Conservation (phyloP, 1,139 yeast genomes). For the Trichomonascaceae sp. region DNA sequence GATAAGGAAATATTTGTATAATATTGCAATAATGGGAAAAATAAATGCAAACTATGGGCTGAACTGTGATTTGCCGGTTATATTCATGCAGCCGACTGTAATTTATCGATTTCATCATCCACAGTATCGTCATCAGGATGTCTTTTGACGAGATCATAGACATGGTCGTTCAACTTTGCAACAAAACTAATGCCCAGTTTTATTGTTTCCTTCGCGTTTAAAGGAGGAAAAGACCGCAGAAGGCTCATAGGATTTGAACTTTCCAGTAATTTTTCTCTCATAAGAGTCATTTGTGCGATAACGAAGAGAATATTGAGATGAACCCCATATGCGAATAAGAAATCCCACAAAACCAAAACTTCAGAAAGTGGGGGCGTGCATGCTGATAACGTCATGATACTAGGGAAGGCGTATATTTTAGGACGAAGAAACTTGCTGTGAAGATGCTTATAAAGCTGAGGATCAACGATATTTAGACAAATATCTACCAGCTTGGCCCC, state of each 20-base stretch:
- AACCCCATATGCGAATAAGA: conserved; percentile 82
- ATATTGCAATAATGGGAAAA: neutral
- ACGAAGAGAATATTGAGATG: conserved; percentile 82
- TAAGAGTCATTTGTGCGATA: conserved; percentile 74
- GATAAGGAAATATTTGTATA: conserved; percentile 29
- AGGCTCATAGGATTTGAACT: conserved; percentile 68
- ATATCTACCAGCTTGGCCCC: conserved; percentile 57
- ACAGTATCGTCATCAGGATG: conserved; percentile 56
- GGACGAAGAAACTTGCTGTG: conserved; percentile 65
- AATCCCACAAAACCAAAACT: conserved; percentile 81
- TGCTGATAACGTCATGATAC: conserved; percentile 79
- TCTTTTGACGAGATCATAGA: conserved; percentile 63
- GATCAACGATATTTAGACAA: conserved; percentile 67
- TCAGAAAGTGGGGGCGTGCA: conserved; percentile 83
- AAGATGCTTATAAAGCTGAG: conserved; percentile 55
- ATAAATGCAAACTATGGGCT: neutral
- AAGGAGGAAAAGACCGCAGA: conserved; percentile 63
- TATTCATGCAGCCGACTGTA: neutral
- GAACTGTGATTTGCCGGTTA: neutral
- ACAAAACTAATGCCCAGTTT: conserved; percentile 76
- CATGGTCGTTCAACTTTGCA: conserved; percentile 61
- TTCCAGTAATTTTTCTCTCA: conserved; percentile 53
- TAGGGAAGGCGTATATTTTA: conserved; percentile 60
- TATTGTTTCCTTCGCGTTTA: conserved; percentile 70
- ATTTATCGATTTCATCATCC: conserved; percentile 12